phyloP scores from a whole-genome alignment of 129 eudicot genomes.

The Ambrosia trifida region DNA sequence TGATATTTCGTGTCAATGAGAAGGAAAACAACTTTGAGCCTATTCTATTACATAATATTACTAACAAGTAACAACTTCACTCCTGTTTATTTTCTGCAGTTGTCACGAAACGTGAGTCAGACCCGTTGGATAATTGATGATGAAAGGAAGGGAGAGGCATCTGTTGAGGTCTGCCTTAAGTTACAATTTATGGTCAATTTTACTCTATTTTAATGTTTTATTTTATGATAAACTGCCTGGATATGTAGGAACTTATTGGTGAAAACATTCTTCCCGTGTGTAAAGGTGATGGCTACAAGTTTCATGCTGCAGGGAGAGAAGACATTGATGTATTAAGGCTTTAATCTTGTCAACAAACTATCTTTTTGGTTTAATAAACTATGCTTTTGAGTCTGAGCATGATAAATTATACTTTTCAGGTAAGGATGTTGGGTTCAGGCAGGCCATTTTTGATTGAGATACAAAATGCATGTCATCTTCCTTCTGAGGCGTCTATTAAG shows the following conservation, averaged over 20 bases:
- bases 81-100: slow-evolving; percentile 53
- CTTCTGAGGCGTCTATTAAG: slow-evolving; percentile 60
- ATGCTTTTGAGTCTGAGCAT: not conserved
- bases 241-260: slow-evolving; percentile 82
- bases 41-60: too few relatives aligned
- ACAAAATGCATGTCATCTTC: slow-evolving; percentile 71
- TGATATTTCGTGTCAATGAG: too few relatives aligned
- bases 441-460: slow-evolving; percentile 93
- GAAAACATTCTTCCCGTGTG: slow-evolving; percentile 72
- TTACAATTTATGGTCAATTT: not conserved
- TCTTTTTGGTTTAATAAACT: not conserved
- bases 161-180: slow-evolving; percentile 67
- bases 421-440: slow-evolving; percentile 97
- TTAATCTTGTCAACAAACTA: slow-evolving; percentile 19
- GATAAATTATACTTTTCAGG: slow-evolving; percentile 45
- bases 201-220: not conserved
- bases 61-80: not conserved
- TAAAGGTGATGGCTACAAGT: slow-evolving; percentile 83
- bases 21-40: too few relatives aligned
- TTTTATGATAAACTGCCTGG: slow-evolving; percentile 9
- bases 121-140: slow-evolving; percentile 96
- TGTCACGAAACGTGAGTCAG: slow-evolving; percentile 94
- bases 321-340: slow-evolving; percentile 77
- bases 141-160: slow-evolving; percentile 98
- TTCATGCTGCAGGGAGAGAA: slow-evolving; percentile 99